Evolutionary conservation across 352 stramenopile genomes (phyloP), one percentile per base, ranked within the genome.

Genomic region (Phytopythium montanum): DNA sequence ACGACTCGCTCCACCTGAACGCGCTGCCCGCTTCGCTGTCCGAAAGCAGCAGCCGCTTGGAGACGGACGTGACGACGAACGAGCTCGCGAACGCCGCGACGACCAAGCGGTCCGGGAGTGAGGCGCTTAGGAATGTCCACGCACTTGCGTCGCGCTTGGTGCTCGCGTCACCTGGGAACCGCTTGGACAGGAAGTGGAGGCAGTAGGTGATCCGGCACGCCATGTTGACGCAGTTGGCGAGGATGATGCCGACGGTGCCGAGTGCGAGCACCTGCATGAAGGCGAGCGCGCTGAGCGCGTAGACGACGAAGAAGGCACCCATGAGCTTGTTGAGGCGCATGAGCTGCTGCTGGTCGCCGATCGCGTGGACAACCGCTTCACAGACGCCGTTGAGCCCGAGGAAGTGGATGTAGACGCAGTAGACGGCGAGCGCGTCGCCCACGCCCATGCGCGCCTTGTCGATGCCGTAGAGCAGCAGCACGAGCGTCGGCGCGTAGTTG

Each of bases 331-430:
- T 96, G 5, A 96, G 74, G 19, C 61, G 70, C 76, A 91, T 91
- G 44, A 95, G 66, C 53, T 92, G 66, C 14, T 69, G 48, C 26
- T 90, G 75, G 45, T 87, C 60, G 12, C 79, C 85, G 21, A 94
- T 80, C 4, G 88, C 92, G 65, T 98, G 96, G 1, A 98, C 94
- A 72, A 99, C 98, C 3, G 95, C 94, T 82, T 99, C 96, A 60
- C 88, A 97, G 59, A 98, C 95, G 5, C 96, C 96, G 70, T 99
- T 99, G 31, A 98, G 64, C 2, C 91, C 93, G 14, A 99, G 65
- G 53, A 98, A 98, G 31, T 90, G 84, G 23, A 98, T 98, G 71
- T 99, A 99, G 5, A 96, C 61, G 70, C 96, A 99, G 60, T 97
- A 97, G 31, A 81, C 64, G 26, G 74, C 67, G 42, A 96, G 64